Evolutionary conservation across 345 rosid species (phyloP).

Genomic region (Leavenworthia alabamica): DNA sequence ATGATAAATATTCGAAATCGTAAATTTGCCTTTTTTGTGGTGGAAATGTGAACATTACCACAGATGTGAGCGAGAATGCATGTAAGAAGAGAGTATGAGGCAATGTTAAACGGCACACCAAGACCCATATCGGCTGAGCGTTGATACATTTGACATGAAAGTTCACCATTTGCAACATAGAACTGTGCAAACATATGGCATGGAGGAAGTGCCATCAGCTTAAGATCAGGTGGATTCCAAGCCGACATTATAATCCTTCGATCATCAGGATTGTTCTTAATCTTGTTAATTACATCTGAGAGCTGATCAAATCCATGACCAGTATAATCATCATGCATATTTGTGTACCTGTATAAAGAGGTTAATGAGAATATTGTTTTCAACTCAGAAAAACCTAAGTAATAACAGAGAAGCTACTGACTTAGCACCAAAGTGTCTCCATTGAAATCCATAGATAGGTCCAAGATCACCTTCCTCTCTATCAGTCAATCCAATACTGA

Average conservation of each 20-base stretch:
- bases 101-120: constrained; percentile 95
- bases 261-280: constrained; percentile 86
- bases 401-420: constrained; percentile 28
- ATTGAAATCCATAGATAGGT: constrained; percentile 94
- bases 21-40: background rate
- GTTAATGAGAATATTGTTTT: background rate
- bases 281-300: constrained; percentile 77
- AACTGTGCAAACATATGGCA: constrained; percentile 99
- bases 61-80: constrained; percentile 93
- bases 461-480: constrained; percentile 97
- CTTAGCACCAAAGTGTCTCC: constrained; percentile 99
- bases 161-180: constrained; percentile 79
- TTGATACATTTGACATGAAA: constrained; percentile 98
- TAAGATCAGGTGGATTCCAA: constrained; percentile 95
- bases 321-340: constrained; percentile 92
- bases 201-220: constrained; percentile 96
- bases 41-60: constrained; percentile 37
- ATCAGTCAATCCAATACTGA: constrained; percentile 69
- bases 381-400: background rate
- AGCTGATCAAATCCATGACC: constrained; percentile 97
- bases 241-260: constrained; percentile 86
- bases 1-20: background rate
- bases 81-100: constrained; percentile 87
- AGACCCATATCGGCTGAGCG: constrained; percentile 97
- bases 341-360: constrained; percentile 54